Percentiles rank a stretch among this genome's conserved stretches.
Evolutionary conservation across 2,329 filamentous ascomycete species (phyloP).

Genomic region (Colletotrichum musicola): DNA sequence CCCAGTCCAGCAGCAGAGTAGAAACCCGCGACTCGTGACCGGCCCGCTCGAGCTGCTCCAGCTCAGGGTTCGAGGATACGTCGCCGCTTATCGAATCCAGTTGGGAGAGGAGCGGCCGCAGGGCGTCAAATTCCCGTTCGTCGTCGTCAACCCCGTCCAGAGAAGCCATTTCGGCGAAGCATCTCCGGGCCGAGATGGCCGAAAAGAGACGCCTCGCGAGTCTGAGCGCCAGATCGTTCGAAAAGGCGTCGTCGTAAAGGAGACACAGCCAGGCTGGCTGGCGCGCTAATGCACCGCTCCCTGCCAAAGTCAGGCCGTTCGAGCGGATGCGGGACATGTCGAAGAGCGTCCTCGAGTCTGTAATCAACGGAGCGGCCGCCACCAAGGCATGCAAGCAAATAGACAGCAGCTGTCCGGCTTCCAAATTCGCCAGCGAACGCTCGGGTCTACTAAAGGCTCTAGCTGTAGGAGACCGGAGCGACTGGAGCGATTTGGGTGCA

Average conservation of each 20-base stretch:
- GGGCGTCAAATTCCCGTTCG: slow-evolving; percentile 54
- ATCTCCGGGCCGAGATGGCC: slow-evolving; percentile 66
- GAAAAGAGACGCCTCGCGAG: slow-evolving; percentile 70
- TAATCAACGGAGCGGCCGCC: slow-evolving; percentile 66
- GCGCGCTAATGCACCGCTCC: slow-evolving; percentile 58
- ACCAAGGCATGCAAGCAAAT: slow-evolving; percentile 74
- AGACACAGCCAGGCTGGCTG: slow-evolving; percentile 66
- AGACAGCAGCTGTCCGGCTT: slow-evolving; percentile 67
- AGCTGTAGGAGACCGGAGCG: slow-evolving; percentile 53
- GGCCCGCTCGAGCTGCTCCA: slow-evolving; percentile 63
- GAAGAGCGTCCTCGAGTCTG: slow-evolving; percentile 61
- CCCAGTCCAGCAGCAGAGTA: slow-evolving; percentile 76
- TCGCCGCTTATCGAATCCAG: slow-evolving; percentile 64
- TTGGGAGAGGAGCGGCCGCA: slow-evolving; percentile 64
- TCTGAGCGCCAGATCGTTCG: slow-evolving; percentile 70
- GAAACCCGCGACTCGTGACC: slow-evolving; percentile 69
- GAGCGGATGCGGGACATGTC: slow-evolving; percentile 73
- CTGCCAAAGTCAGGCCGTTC: slow-evolving; percentile 63
- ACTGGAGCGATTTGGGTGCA: slow-evolving; percentile 61
- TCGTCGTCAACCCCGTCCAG: slow-evolving; percentile 51
- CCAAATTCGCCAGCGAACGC: slow-evolving; percentile 57
- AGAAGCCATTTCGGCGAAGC: slow-evolving; percentile 60
- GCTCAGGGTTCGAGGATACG: slow-evolving; percentile 59
- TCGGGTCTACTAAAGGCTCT: slow-evolving; percentile 52
- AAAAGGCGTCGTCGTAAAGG: slow-evolving; percentile 73